These are phyloP conservation scores for Tylopilus subfusipes DNA, from an alignment of 768 basidiomycete species.

Conservation along the genomic window DNA sequence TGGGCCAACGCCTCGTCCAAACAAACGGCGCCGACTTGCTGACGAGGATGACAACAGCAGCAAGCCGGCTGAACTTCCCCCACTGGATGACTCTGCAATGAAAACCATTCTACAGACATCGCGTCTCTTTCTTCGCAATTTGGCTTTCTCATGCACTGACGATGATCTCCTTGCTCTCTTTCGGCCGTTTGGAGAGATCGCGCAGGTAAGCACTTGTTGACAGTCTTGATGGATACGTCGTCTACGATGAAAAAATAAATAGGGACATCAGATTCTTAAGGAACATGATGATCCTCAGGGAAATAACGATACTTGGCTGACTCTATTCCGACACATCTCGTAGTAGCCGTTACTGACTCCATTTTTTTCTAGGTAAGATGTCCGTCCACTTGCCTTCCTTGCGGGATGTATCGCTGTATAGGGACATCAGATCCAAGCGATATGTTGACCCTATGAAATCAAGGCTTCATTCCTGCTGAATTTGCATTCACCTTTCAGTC, in stretches of 20 bases:
- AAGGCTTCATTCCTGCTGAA: constrained; percentile 40
- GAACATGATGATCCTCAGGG: constrained; percentile 34
- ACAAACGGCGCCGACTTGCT: constrained; percentile 63
- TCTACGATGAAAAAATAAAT: constrained; percentile 40
- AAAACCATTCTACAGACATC: constrained; percentile 66
- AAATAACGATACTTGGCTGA: constrained; percentile 48
- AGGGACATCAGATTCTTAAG: constrained; percentile 48
- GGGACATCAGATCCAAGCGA: constrained; percentile 56
- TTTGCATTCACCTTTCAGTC: constrained; percentile 2
- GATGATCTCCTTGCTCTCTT: constrained; percentile 67
- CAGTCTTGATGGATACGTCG: not conserved
- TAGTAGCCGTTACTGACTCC: constrained; percentile 1
- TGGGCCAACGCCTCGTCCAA: constrained; percentile 63
- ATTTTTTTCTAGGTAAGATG: constrained; percentile 12
- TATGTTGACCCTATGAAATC: constrained; percentile 47
- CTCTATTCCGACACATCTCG: not conserved
- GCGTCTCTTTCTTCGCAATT: constrained; percentile 89
- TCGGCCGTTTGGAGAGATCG: constrained; percentile 62
- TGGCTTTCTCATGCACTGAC: constrained; percentile 82
- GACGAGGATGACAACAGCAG: constrained; percentile 41
- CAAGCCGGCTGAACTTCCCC: constrained; percentile 2
- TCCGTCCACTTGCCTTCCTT: not conserved
- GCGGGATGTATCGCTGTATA: constrained; percentile 21
- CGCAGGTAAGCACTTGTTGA: constrained; percentile 56
- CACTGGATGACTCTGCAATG: constrained; percentile 34